Conservation (phyloP, 768 basidiomycete genomes). For the Russula virescens region DNA sequence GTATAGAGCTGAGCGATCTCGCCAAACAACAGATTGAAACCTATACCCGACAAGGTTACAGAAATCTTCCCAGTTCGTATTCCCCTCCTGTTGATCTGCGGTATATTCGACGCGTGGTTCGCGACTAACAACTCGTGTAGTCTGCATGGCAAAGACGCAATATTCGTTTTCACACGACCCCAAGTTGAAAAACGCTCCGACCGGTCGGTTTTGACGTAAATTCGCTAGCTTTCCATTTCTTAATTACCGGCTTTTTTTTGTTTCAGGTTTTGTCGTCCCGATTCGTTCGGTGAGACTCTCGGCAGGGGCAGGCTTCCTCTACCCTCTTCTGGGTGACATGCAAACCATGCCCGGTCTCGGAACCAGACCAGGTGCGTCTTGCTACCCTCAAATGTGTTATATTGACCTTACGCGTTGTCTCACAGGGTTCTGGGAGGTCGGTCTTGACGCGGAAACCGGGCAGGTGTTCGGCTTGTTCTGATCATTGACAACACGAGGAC, state of each 20-base stretch:
- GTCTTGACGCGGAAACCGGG: slow-evolving; percentile 71
- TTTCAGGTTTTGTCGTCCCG: slow-evolving; percentile 81
- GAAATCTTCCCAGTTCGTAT: slow-evolving; percentile 65
- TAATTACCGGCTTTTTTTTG: neutral
- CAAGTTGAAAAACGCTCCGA: slow-evolving; percentile 82
- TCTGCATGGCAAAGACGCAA: slow-evolving; percentile 98
- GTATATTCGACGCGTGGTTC: neutral
- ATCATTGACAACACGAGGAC: slow-evolving; percentile 13
- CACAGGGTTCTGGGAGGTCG: slow-evolving; percentile 88
- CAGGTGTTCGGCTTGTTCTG: slow-evolving; percentile 85
- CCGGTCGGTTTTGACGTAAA: slow-evolving; percentile 40
- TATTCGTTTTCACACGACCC: slow-evolving; percentile 97
- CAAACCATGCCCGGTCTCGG: slow-evolving; percentile 96
- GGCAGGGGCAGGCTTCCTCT: slow-evolving; percentile 94
- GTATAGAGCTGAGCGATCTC: slow-evolving; percentile 78
- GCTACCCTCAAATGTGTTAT: neutral
- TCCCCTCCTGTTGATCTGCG: neutral
- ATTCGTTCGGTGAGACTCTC: slow-evolving; percentile 83
- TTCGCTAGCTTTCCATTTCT: slow-evolving; percentile 1
- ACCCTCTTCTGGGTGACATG: slow-evolving; percentile 95
- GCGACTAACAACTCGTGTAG: slow-evolving; percentile 34
- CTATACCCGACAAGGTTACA: slow-evolving; percentile 87
- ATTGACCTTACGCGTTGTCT: slow-evolving; percentile 17
- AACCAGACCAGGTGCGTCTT: slow-evolving; percentile 69
- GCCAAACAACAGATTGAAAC: slow-evolving; percentile 83